Evolutionary conservation across 495 filamentous ascomycete species (phyloP), one percentile per base, ranked within the genome.

Genomic region (Antarctomyces pellizariae): DNA sequence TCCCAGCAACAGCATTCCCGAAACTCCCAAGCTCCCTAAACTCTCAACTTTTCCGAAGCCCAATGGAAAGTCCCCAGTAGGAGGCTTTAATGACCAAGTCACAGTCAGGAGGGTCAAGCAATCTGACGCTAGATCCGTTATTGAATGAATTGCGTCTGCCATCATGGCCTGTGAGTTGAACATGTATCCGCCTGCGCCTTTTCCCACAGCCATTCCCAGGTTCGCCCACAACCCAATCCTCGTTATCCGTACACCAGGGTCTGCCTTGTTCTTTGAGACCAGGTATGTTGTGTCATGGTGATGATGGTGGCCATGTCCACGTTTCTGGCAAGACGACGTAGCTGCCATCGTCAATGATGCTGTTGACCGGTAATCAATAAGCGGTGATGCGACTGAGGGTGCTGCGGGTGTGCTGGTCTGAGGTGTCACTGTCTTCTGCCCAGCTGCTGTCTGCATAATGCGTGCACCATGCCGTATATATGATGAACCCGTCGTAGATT

Each of bases 41-140:
- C 78, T 86, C 53, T 97, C 86, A n/a, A 97, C 61, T 53, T 97
- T 97, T 33, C 86, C 86, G 41, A 89, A 97, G 3, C 86, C 86
- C 39, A 64, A 59, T 9, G 86, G 86, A 46, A 92, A 95, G 18
- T 62, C 57, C 17, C 67, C 60, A 8, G 74, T 77, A 1, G 86
- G 83, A 13, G 75, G 70, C 35, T 71, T 75, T 18, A 93, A 47
- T 18, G 79, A 83, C 70, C 77, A 90, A 1, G 82, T 74, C 27
- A 97, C 79, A 15, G 86, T 97, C 4, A 74, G 75, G 18, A 97
- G 57, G 1, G 86, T 97, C 42, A 93, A 65, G 39, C 95, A 59
- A 48, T 97, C 86, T 22, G 79, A 90, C 28, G 91, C 78, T 11
- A 97, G 62, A 51, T 97, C 86, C 14, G 84, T 91, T 19, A 93